phyloP scores from a whole-genome alignment of 371 early-diverging fungal genomes.

The Actinomortierella wolfii region DNA sequence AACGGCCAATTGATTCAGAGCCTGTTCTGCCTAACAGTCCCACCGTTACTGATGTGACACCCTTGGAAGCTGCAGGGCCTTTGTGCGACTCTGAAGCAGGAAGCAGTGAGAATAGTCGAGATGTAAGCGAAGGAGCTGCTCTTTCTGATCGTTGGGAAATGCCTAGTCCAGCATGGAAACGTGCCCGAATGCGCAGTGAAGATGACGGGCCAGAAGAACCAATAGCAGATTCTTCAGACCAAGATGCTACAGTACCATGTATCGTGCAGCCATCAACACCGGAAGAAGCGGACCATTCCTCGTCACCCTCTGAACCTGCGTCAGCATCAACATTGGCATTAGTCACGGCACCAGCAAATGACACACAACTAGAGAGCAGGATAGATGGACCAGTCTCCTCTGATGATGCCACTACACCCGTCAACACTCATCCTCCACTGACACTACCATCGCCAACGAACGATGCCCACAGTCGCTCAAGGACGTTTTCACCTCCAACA shows the following conservation, averaged over 20 bases:
- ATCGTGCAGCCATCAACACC: conserved; percentile 23
- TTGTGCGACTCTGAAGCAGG: conserved; percentile 5
- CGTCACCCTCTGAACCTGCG: neutral
- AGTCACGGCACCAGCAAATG: conserved; percentile 6
- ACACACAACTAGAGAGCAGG: conserved; percentile 14
- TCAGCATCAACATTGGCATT: neutral
- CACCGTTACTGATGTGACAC: conserved; percentile 14
- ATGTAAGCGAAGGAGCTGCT: no score
- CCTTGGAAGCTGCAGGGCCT: conserved; percentile 19
- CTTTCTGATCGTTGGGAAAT: neutral
- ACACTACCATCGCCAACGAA: neutral
- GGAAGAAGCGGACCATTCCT: conserved; percentile 18
- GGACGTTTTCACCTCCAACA: conserved; percentile 34
- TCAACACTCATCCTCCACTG: conserved; percentile 1
- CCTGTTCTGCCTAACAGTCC: neutral
- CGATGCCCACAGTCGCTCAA: conserved; percentile 5
- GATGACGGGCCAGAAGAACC: neutral
- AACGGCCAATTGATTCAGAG: no score
- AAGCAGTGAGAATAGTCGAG: conserved; percentile 1
- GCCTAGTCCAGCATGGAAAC: conserved; percentile 16
- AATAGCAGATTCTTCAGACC: neutral
- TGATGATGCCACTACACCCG: conserved; percentile 4
- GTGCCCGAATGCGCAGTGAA: conserved; percentile 9
- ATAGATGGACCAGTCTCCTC: conserved; percentile 21
- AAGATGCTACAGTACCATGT: neutral